Percentiles rank a stretch among this genome's conserved stretches.
Evolutionary conservation across 2,329 filamentous ascomycete species (phyloP).

Genomic region (Didymellaceae sp.): DNA sequence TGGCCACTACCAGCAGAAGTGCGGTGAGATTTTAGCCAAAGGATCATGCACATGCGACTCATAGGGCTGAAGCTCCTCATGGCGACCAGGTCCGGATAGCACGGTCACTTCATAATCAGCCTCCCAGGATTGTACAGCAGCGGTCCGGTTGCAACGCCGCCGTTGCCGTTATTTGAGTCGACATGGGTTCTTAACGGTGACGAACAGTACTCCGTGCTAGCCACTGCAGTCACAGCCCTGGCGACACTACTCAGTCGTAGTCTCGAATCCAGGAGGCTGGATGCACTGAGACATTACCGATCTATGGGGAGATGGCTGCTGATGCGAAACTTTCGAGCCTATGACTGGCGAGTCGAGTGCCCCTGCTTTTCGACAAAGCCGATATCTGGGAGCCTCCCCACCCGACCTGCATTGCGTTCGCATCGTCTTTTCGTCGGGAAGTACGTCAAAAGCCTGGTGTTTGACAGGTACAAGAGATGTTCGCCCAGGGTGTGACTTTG

Average conservation of each 20-base stretch:
- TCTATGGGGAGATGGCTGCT: conserved; percentile 15
- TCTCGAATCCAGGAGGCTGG: conserved; percentile 11
- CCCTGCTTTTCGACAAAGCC: conserved; percentile 12
- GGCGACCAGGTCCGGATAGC: conserved; percentile 9
- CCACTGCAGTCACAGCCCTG: conserved; percentile 18
- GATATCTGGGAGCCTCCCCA: not conserved
- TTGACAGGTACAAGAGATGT: too few species aligned
- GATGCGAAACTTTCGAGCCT: conserved; percentile 9
- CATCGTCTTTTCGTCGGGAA: not conserved
- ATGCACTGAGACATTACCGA: conserved; percentile 17
- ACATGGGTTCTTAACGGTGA: conserved; percentile 13
- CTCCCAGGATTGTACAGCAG: conserved; percentile 12
- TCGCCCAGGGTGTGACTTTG: too few species aligned
- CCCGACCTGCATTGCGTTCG: conserved; percentile 7
- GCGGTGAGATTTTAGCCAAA: conserved; percentile 36
- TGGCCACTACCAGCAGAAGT: conserved; percentile 22
- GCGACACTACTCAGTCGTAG: conserved; percentile 1
- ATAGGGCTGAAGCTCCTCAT: conserved; percentile 38
- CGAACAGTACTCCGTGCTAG: conserved; percentile 21
- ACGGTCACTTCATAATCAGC: conserved; percentile 1
- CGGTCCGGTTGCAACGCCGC: conserved; percentile 13
- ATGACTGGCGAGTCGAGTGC: conserved; percentile 4
- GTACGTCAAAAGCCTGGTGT: not conserved
- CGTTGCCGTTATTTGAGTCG: conserved; percentile 26
- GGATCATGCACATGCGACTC: conserved; percentile 20